phyloP scores from a whole-genome alignment of 331 rosid genomes.

The Telfairia occidentalis region DNA sequence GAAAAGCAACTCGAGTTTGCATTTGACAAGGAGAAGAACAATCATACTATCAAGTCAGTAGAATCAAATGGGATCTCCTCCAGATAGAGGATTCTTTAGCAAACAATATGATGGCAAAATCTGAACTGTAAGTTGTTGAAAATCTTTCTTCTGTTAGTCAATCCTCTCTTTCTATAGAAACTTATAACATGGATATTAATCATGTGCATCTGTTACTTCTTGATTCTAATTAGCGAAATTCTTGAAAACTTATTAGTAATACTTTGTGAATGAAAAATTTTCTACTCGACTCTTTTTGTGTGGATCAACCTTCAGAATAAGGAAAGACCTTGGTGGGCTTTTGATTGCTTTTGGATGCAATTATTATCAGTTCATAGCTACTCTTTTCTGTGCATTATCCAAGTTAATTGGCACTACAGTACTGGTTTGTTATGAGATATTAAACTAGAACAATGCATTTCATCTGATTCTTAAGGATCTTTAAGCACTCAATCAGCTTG shows the following conservation, averaged over 20 bases:
- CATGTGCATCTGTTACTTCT: background rate
- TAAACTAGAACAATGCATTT: background rate
- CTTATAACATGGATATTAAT: background rate
- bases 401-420: background rate
- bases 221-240: background rate
- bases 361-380: background rate
- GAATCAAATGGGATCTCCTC: constrained; percentile 30
- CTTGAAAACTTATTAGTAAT: background rate
- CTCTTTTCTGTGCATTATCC: background rate
- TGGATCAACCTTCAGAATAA: background rate
- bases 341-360: background rate
- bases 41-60: constrained; percentile 23
- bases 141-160: background rate
- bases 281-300: background rate
- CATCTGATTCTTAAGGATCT: background rate
- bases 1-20: constrained; percentile 85
- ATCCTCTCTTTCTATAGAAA: background rate
- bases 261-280: background rate
- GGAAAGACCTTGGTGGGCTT: background rate
- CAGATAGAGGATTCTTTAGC: constrained; percentile 32
- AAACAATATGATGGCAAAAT: constrained; percentile 29
- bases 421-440: background rate
- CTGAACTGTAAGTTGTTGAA: constrained; percentile 10
- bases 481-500: background rate
- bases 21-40: constrained; percentile 59